Percentiles rank a stretch among this genome's conserved stretches.
phyloP scores from a whole-genome alignment of 2,329 filamentous ascomycete species.

The Colletotrichum neosansevieriae region DNA sequence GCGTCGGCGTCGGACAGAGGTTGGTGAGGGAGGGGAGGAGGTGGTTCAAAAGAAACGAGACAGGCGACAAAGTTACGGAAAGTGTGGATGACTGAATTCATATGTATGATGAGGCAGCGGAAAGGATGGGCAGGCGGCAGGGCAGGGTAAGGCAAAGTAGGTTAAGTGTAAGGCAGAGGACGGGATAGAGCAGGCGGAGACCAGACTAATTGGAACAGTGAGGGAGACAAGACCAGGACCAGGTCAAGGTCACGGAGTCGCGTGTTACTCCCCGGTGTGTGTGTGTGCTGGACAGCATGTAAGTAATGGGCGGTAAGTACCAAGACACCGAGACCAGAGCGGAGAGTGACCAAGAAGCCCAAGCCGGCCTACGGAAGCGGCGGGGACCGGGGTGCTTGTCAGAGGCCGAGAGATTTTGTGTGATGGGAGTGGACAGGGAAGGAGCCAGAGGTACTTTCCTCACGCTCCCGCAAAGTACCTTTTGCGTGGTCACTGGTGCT shows the following conservation, averaged over 20 bases:
- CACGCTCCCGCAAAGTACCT: background rate
- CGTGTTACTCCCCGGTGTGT: conserved; percentile 9
- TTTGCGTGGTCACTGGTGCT: conserved; percentile 4
- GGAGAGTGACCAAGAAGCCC: conserved; percentile 36
- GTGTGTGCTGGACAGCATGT: background rate
- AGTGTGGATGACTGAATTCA: conserved; percentile 40
- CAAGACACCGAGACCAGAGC: conserved; percentile 20
- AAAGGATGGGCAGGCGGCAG: conserved; percentile 9
- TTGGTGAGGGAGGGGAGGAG: conserved; percentile 24
- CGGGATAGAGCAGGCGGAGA: conserved; percentile 7
- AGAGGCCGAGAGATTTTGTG: conserved; percentile 34
- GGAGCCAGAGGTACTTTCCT: background rate
- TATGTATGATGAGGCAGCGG: conserved; percentile 39
- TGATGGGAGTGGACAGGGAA: conserved; percentile 2
- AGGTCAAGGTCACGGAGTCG: conserved; percentile 27
- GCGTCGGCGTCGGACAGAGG: background rate
- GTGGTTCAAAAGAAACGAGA: conserved; percentile 34
- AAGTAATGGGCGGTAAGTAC: conserved; percentile 17
- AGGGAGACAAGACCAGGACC: conserved; percentile 23
- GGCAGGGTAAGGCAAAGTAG: conserved; percentile 35
- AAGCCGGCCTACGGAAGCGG: conserved; percentile 40
- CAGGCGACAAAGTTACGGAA: conserved; percentile 24
- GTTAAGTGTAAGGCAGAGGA: conserved; percentile 38
- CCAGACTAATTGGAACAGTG: no score
- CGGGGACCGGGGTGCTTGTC: conserved; percentile 41